Evolutionary conservation across 108 stramenopile species (phyloP), one percentile per base, ranked within the genome.

Genomic region (Chaetoceros muelleri): DNA sequence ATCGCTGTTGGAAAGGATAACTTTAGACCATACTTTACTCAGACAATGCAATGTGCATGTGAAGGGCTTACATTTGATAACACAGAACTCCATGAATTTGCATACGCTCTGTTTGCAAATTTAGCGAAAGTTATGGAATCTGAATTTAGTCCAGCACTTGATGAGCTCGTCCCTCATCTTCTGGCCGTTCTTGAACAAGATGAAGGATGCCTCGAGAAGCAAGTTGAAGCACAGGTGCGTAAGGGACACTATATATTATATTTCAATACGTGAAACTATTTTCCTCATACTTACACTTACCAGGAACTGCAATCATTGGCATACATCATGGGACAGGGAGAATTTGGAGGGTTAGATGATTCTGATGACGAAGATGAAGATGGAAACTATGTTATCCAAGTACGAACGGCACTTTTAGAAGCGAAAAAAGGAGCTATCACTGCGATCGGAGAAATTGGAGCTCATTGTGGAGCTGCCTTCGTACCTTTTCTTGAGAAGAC

Each of bases 31-130:
- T 98, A 98, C 77, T 90, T 95, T 52, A 62, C 78, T 28, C 57
- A 57, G n/a, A 94, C 95, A 20, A 95, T 98, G 85, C 78, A 79
- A 58, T 94, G 84, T 53, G 87, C 87, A 18, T 72, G 78, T 57
- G 81, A 93, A 56, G 90, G 90, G 24, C 68, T 98, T 47, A 76
- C 81, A 18, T 63, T 85, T 40, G 87, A 94, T 47, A 83, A 72
- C 22, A 90, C 87, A 2, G 96, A 97, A 56, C 76, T 97, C 52
- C 92, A 93, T 48, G 96, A 97, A 61, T 97, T 93, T 78, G 88
- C 92, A 27, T 97, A 92, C 73, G 93, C 94, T 22, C 88, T 90
- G 21, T 95, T 97, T 72, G 96, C 96, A 24, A 97, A 97, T 66
- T 64, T 94, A 48, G 77, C 93, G 51, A 95, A 97, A 70, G 95